Evolutionary conservation across 495 filamentous ascomycete genomes (phyloP), one percentile per base, ranked within the genome.

Genomic region (Podospora sp.): DNA sequence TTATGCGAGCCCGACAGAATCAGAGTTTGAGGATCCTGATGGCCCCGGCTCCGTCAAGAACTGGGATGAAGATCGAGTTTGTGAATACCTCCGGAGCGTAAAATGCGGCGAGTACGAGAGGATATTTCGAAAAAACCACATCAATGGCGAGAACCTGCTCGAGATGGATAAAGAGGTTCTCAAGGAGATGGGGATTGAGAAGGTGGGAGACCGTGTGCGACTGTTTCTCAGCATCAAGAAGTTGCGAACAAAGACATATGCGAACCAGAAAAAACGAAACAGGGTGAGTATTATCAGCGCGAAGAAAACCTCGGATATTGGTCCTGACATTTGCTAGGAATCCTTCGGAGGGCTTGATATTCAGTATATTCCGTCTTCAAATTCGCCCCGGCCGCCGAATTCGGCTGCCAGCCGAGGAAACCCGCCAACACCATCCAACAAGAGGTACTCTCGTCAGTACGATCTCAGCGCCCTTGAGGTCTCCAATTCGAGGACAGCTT

Each of bases 161-260:
- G 95, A 99, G 78, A 94, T 97, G 78, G 95, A 99, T 76, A 96
- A 97, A 81, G 89, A 91, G 61, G 92, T 95, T 56, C 85, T 99
- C 65, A 96, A 98, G 78, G 95, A 99, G 73, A 94, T 99, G 87
- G 95, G 95, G 26, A 92, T 99, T 68, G 96, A 97, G 69, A 99
- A 97, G 78, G 90, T 99, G 63, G 95, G 95, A 58, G 96, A 99
- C 78, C 88, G 96, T 40, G 93, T 99, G n/a, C 90, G 95, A 67
- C 90, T 99, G 58, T 94, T 92, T 77, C 87, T 91, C 72, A 92
- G 87, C 69, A 97, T 97, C 72, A 98, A 98, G 83, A 90, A 94
- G 72, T 87, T 99, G 27, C 84, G 95, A 65, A 93, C 89, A 65
- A 93, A 90, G 74, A 88, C 93, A 5, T 91, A 91, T 72, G 88